Evolutionary conservation across 192 early-diverging fungal genomes (phyloP).

Genomic region (Linnemannia elongata): DNA sequence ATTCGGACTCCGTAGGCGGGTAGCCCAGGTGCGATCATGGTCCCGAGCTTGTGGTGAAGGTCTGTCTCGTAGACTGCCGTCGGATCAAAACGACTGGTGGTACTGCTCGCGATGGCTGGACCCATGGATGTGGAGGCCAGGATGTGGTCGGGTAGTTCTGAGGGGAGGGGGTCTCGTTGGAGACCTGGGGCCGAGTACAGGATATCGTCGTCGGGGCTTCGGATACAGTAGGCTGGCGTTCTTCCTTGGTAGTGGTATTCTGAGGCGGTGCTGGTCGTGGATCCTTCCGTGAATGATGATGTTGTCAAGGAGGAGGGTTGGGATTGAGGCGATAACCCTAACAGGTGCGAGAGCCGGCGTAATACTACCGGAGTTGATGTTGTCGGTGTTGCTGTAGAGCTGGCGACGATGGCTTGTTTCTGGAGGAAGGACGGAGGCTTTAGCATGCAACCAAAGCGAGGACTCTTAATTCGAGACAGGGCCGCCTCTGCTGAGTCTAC

Average conservation of each 20-base stretch:
- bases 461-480: no score
- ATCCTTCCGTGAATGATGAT: no score
- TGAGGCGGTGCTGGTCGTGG: background rate
- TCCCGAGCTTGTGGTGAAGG: background rate
- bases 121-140: background rate
- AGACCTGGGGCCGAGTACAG: conserved; percentile 26
- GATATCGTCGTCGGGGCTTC: conserved; percentile 31
- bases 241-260: background rate
- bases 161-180: conserved; percentile 30
- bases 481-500: no score
- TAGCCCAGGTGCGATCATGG: background rate
- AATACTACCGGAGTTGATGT: background rate
- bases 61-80: background rate
- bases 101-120: background rate
- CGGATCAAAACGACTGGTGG: background rate
- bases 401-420: background rate
- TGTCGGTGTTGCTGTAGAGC: background rate
- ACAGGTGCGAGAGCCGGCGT: no score
- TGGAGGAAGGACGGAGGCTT: background rate
- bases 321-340: no score
- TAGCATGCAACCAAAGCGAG: background rate
- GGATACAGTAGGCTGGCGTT: background rate
- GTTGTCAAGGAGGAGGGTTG: background rate
- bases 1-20: conserved; percentile 25
- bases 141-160: conserved; percentile 28